Base-by-base conservation (phyloP, 768 basidiomycete species). In the Lentinula guzmanii region DNA sequence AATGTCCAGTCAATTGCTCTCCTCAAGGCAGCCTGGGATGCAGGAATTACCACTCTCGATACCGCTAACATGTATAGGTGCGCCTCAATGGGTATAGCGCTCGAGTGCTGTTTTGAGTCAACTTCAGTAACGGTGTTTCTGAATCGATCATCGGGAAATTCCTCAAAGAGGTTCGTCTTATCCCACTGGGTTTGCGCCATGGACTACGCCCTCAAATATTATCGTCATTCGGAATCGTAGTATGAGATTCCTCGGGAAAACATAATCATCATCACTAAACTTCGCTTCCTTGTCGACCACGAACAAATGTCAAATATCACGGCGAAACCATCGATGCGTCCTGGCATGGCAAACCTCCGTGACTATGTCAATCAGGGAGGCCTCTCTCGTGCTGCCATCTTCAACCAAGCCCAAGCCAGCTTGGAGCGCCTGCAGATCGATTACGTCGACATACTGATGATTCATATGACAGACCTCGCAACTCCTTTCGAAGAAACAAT, bases 401-500 rank as follows among this genome's bases (percentile, higher is more conserved):
- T 77, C 61, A 77, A 75, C 15, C 71, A 68, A 0, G 72, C 71
- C n/a, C 72, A 75, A 0, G 77, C 73, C 4, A 76, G 74, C 0
- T 72, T 78, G 5, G 64, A 60, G 21, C 74, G 77, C 3, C 67
- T 79, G 21, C 62, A 69, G 21, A 79, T 76, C 2, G 28, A 72
- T 16, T 75, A 76, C 63, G 61, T 77, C 48, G 76, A 77, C 53
- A 67, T 77, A 5, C 70, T 83, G 43, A 81, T 82, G 62, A 76
- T 80, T 39, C 82, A 82, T 51, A 66, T 74, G 15, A 79, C 72
- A 42, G 81, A 81, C 58, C 39, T 65, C 7, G 61, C 62, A 0
- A 72, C 75, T 0, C 70, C 81, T 5, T 61, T 71, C 0, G 76
- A 75, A 52, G 80, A 82, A 67, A 50, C 48, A 21, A 50, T 50